Base-by-base conservation (phyloP, 164 flowering plant species). In the Nelumbo lutea region DNA sequence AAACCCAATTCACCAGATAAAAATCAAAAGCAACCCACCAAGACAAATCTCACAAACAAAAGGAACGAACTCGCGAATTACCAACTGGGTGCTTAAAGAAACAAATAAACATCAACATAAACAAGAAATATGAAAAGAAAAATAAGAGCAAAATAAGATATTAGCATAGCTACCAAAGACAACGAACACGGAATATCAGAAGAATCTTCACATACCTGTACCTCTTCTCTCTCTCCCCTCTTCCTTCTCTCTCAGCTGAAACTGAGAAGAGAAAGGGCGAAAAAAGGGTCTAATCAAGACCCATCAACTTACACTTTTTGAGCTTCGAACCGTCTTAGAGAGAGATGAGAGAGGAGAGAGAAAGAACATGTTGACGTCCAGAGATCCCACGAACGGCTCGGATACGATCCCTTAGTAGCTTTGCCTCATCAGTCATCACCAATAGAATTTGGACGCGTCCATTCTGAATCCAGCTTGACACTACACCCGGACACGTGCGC, bases 201-300 rank as follows among this genome's bases (percentile, higher is more conserved):
- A 39, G 62, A 59, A 59, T 59, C 62, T 39, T 59, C 6, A 59
- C 43, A 59, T 9, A 59, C 62, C 62, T 59, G 42, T 39, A 39
- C 41, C 8, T 3, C 9, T 6, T 39, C 61, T 27, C 9, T 6
- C 61, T 38, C 42, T 39, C 61, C 39, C 62, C 39, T 13, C 40
- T 43, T 39, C 9, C 9, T 13, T 59, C 62, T 39, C 62, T 15
- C 43, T 7, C 13, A 39, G 62, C 1, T 7, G 41, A 58, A 9
- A 58, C 39, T 9, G 60, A 5, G 9, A 13, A 39, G 62, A 39
- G 42, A 59, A 7, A 59, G 7, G 42, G 38, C 5, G 6, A 7
- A 59, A 39, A 40, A 7, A 13, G 11, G 43, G 43, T 59, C 43
- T 39, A 59, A 59, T 39, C 43, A 39, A 7, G 42, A 39, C 43